phyloP scores from a whole-genome alignment of 164 flowering plant genomes.

The Dillenia suffruticosa region DNA sequence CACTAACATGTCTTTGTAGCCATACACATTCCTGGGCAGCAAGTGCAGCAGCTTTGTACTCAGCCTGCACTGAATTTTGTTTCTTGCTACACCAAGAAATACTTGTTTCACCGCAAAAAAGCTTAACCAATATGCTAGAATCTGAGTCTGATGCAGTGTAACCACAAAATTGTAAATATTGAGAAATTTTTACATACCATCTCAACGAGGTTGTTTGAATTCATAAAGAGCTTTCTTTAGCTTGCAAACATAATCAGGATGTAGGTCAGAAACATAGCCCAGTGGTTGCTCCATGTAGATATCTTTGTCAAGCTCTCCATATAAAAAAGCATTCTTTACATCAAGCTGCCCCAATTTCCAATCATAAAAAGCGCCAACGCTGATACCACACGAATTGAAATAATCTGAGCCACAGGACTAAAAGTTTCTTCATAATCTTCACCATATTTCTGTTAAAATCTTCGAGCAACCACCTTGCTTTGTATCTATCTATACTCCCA shows the following conservation, averaged over 20 bases:
- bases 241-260: constrained; percentile 5
- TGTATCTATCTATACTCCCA: constrained; percentile 14
- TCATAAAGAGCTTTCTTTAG: constrained; percentile 14
- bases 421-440: constrained; percentile 20
- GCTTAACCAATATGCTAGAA: constrained; percentile 9
- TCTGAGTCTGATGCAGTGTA: constrained; percentile 3
- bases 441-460: constrained; percentile 19
- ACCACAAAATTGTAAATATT: constrained; percentile 14
- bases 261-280: constrained; percentile 3
- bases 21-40: neutral
- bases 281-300: constrained; percentile 10
- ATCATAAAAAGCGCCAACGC: constrained; percentile 10
- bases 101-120: neutral
- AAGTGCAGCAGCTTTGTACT: neutral
- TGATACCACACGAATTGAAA: constrained; percentile 5
- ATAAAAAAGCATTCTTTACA: constrained; percentile 19
- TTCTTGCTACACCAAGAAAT: neutral
- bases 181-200: constrained; percentile 6
- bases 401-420: constrained; percentile 11
- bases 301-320: constrained; percentile 15
- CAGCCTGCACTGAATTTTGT: neutral
- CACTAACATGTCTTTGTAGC: neutral
- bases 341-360: constrained; percentile 19
- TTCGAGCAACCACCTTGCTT: constrained; percentile 18
- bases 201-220: constrained; percentile 10